Percentiles rank a stretch among this genome's conserved stretches.
These are phyloP conservation scores for Botrytis fabae DNA, from an alignment of 2,329 filamentous ascomycete genomes.

Conservation along the genomic window DNA sequence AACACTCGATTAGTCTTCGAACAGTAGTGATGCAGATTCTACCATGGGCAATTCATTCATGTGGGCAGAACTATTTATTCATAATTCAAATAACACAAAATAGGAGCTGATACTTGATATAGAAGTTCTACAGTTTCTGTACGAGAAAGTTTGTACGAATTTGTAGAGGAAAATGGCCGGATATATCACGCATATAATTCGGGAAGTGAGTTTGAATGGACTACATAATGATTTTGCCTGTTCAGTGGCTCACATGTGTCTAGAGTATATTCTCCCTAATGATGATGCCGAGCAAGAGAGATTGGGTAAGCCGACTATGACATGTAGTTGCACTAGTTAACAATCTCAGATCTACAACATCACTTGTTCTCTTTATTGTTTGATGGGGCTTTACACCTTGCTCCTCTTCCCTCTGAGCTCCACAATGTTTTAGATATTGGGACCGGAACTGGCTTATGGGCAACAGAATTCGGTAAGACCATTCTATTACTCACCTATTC, in stretches of 20 bases:
- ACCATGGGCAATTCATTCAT: background rate
- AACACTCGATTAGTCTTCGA: background rate
- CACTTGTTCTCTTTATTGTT: conserved; percentile 27
- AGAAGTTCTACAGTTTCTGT: conserved; percentile 26
- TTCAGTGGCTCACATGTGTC: background rate
- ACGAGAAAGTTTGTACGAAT: conserved; percentile 42
- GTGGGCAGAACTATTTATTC: background rate
- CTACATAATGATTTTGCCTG: background rate
- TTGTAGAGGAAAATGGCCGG: conserved; percentile 41
- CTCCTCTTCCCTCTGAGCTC: conserved; percentile 25
- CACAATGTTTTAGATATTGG: conserved; percentile 27
- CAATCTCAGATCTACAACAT: conserved; percentile 27
- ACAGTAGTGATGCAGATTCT: conserved; percentile 2
- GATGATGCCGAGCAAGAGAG: conserved; percentile 26
- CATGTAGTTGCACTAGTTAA: background rate
- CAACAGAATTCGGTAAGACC: conserved; percentile 34
- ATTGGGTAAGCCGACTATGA: conserved; percentile 14
- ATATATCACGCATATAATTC: conserved; percentile 34
- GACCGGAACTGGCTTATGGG: conserved; percentile 28
- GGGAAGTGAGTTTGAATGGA: conserved; percentile 24
- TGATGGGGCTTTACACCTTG: conserved; percentile 24
- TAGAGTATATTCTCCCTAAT: conserved; percentile 32
- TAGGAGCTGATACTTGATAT: conserved; percentile 1
- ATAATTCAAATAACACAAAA: background rate
- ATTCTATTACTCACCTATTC: background rate